phyloP scores from a whole-genome alignment of 345 rosid genomes.

The Syzygium grande region DNA sequence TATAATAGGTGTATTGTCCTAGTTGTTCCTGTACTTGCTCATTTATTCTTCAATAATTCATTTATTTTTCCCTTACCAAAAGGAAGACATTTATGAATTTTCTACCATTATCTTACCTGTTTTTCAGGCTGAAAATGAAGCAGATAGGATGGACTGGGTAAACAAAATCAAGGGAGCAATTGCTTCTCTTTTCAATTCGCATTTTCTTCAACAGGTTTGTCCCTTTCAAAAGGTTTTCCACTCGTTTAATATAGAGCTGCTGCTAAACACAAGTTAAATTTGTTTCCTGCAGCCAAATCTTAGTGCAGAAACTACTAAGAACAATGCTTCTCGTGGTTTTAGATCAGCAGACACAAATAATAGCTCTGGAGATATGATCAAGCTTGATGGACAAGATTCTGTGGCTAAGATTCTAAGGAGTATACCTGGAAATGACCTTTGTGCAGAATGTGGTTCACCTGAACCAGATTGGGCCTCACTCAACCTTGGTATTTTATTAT shows the following conservation, averaged over 20 bases:
- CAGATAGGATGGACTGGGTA: conserved; percentile 82
- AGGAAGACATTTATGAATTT: not conserved
- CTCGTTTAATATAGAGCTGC: not conserved
- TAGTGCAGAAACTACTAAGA: conserved; percentile 16
- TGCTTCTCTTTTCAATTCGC: conserved; percentile 60
- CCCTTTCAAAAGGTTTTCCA: not conserved
- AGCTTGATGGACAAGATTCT: conserved; percentile 23
- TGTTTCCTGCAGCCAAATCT: conserved; percentile 36
- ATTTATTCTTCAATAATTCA: not conserved
- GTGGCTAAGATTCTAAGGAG: conserved; percentile 40
- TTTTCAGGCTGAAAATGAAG: conserved; percentile 78
- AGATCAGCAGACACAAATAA: conserved; percentile 12
- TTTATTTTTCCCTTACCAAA: not conserved
- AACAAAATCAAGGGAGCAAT: conserved; percentile 67
- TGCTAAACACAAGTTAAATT: not conserved
- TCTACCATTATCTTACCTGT: not conserved
- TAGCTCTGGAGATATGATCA: conserved; percentile 12
- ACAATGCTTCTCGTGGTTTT: conserved; percentile 22
- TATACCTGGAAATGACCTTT: conserved; percentile 70
- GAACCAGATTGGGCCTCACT: conserved; percentile 93
- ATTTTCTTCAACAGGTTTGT: conserved; percentile 62
- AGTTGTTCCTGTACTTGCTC: not conserved
- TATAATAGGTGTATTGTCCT: not conserved
- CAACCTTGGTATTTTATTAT: conserved; percentile 78
- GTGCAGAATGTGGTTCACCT: conserved; percentile 78